phyloP scores from a whole-genome alignment of 2,329 filamentous ascomycete genomes.

The Clarireedia paspali region DNA sequence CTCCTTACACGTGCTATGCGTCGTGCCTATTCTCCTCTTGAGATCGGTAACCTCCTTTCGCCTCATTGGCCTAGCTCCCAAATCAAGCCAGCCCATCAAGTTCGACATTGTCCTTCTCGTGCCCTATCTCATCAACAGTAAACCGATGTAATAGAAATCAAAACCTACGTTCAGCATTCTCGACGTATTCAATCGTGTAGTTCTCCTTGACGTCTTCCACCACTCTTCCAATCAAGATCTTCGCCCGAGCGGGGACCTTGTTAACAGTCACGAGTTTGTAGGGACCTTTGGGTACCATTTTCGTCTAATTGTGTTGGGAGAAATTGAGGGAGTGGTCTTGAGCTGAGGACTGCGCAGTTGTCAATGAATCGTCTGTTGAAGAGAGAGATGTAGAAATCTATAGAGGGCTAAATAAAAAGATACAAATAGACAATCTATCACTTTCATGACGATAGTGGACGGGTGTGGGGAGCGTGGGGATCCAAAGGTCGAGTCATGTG shows the following conservation, averaged over 20 bases:
- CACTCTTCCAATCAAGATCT: constrained; percentile 52
- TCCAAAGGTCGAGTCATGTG: not conserved
- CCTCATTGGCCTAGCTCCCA: too few relatives aligned
- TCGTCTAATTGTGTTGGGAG: not conserved
- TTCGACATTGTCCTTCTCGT: too few relatives aligned
- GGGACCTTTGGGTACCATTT: constrained; percentile 40
- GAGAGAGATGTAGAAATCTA: not conserved
- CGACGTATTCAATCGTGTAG: constrained; percentile 55
- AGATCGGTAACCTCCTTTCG: too few relatives aligned
- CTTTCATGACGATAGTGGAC: not conserved
- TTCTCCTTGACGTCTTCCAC: constrained; percentile 52
- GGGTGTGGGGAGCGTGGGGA: not conserved
- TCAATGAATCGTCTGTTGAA: not conserved
- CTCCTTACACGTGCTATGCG: too few relatives aligned
- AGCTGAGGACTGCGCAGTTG: too few relatives aligned
- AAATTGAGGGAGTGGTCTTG: not conserved
- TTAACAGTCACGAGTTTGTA: constrained; percentile 62
- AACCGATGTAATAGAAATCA: not conserved
- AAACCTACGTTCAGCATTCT: constrained; percentile 51
- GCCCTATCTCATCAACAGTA: not conserved
- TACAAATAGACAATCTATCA: not conserved
- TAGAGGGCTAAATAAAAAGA: not conserved
- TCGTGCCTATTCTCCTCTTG: too few relatives aligned
- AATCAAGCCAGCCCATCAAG: too few relatives aligned
- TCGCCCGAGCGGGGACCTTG: constrained; percentile 57